phyloP scores from a whole-genome alignment of 768 basidiomycete species.

The Suillus subalutaceus region DNA sequence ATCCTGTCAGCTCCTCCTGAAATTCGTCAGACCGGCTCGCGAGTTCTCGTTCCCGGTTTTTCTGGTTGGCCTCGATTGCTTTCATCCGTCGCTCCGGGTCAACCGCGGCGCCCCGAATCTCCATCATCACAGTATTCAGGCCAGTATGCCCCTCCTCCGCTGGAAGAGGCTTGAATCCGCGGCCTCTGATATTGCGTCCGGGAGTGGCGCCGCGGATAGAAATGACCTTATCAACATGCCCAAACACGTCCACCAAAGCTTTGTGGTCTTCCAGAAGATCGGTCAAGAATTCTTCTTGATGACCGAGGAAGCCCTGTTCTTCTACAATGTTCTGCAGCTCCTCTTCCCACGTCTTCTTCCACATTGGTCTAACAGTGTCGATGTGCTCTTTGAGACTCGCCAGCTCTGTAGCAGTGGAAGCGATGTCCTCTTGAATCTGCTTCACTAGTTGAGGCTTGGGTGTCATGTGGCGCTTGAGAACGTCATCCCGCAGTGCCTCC shows the following conservation, averaged over 20 bases:
- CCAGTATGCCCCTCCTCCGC: conserved; percentile 70
- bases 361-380: conserved; percentile 89
- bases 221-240: conserved; percentile 90
- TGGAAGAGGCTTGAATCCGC: conserved; percentile 61
- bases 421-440: conserved; percentile 72
- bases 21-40: conserved; percentile 79
- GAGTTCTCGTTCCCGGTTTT: conserved; percentile 75
- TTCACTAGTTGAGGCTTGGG: conserved; percentile 78
- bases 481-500: conserved; percentile 88
- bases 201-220: conserved; percentile 58
- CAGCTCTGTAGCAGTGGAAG: conserved; percentile 65
- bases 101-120: conserved; percentile 80
- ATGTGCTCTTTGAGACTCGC: conserved; percentile 83
- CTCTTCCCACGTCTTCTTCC: conserved; percentile 99
- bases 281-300: conserved; percentile 88
- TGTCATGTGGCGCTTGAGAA: conserved; percentile 83
- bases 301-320: conserved; percentile 91
- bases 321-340: conserved; percentile 96
- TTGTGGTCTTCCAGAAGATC: conserved; percentile 93
- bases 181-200: conserved; percentile 41
- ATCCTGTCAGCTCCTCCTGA: conserved; percentile 80
- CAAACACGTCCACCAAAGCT: conserved; percentile 83
- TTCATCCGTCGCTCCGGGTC: conserved; percentile 87
- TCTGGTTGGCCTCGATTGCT: conserved; percentile 90
- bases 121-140: conserved; percentile 81